phyloP scores from a whole-genome alignment of 257 asterid species.

The Penstemon davidsonii region DNA sequence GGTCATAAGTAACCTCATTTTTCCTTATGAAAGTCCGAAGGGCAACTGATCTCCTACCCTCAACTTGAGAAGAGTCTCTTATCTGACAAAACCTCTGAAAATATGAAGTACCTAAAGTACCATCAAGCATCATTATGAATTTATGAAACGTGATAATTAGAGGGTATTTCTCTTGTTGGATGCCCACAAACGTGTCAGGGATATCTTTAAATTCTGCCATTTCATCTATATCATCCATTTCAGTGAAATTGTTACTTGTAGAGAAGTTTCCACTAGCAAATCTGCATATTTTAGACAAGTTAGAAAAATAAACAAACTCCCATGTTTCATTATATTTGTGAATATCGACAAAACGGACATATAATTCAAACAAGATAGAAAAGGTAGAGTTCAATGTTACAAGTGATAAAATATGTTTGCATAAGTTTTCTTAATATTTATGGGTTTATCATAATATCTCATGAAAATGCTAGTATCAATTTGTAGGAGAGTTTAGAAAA shows the following conservation, averaged over 20 bases:
- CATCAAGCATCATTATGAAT: conserved; percentile 75
- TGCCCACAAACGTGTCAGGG: conserved; percentile 54
- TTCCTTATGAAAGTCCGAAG: conserved; percentile 47
- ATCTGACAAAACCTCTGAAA: conserved; percentile 49
- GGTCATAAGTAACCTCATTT: conserved; percentile 59
- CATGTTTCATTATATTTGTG: neutral
- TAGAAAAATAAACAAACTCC: neutral
- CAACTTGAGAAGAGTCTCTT: conserved; percentile 25
- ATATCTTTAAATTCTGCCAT: conserved; percentile 47
- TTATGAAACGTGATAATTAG: conserved; percentile 69
- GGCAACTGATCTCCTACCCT: conserved; percentile 41
- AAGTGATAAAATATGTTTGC: too few relatives aligned
- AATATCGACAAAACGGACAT: too few relatives aligned
- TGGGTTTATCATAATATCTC: too few relatives aligned
- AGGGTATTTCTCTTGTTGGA: conserved; percentile 48
- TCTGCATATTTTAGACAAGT: conserved; percentile 31
- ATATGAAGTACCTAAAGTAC: conserved; percentile 52
- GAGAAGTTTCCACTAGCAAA: conserved; percentile 35
- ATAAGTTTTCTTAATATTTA: too few relatives aligned
- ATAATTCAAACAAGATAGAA: too few relatives aligned
- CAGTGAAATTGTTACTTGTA: conserved; percentile 28
- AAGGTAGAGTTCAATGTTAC: too few relatives aligned
- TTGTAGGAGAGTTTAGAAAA: too few relatives aligned
- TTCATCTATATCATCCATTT: conserved; percentile 52
- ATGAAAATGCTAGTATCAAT: too few relatives aligned